Evolutionary conservation across 129 eudicot genomes (phyloP).

Genomic region (Rutidosis leptorrhynchoides): DNA sequence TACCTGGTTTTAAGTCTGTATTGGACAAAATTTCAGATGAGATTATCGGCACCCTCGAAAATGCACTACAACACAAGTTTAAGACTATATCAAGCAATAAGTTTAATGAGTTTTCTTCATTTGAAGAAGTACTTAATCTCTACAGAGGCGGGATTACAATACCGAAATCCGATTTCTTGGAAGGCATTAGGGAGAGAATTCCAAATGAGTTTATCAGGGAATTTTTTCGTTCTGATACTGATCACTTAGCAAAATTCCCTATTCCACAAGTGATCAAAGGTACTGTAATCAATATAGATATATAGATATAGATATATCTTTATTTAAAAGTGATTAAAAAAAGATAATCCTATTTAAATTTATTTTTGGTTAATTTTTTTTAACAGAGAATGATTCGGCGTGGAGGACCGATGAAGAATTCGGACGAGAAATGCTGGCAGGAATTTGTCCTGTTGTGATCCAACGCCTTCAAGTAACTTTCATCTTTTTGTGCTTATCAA

Average conservation of each 20-base stretch:
- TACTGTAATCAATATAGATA: constrained; percentile 14
- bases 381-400: constrained; percentile 45
- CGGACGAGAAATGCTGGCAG: constrained; percentile 73
- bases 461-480: constrained; percentile 56
- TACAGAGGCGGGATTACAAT: constrained; percentile 51
- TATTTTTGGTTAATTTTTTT: constrained; percentile 8
- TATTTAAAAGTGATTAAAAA: not conserved
- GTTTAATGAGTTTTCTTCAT: constrained; percentile 60
- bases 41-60: constrained; percentile 34
- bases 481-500: constrained; percentile 7
- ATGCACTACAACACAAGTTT: constrained; percentile 35
- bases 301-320: not conserved
- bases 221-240: constrained; percentile 63
- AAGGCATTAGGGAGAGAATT: constrained; percentile 42
- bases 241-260: constrained; percentile 57
- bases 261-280: constrained; percentile 77
- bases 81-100: constrained; percentile 43
- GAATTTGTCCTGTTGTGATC: constrained; percentile 65
- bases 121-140: constrained; percentile 57
- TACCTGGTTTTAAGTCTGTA: constrained; percentile 39
- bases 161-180: constrained; percentile 37
- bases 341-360: not conserved
- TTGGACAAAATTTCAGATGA: constrained; percentile 42
- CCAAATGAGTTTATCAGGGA: constrained; percentile 61
- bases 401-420: constrained; percentile 82